A percentile compares a stretch with the other conserved stretches of the same genome.
Evolutionary conservation across 169 alveolate species (phyloP).

Genomic region (Eimeria maxima): DNA sequence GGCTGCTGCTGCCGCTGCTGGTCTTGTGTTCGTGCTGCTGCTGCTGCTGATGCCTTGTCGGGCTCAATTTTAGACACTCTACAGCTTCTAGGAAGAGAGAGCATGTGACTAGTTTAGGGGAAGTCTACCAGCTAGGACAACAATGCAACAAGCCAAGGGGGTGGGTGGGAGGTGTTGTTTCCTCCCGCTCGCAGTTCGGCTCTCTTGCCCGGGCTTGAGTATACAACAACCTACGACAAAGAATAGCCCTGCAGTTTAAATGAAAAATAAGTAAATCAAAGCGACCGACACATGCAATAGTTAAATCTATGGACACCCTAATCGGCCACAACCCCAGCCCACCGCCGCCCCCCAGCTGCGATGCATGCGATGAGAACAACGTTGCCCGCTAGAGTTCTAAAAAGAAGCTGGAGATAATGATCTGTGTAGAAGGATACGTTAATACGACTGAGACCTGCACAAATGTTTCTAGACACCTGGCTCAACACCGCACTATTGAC

Average conservation of each 20-base stretch:
- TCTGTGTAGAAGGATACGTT: background rate
- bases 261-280: conserved; percentile 33
- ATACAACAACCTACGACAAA: background rate
- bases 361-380: conserved; percentile 7
- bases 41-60: conserved; percentile 10
- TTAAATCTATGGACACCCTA: background rate
- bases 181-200: background rate
- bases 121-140: conserved; percentile 52
- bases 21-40: background rate
- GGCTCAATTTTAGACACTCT: conserved; percentile 10
- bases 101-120: background rate
- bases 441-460: background rate
- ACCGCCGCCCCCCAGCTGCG: conserved; percentile 46
- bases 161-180: conserved; percentile 34
- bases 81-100: background rate
- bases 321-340: conserved; percentile 16
- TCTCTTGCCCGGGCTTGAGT: background rate
- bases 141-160: conserved; percentile 5
- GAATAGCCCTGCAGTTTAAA: background rate
- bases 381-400: background rate
- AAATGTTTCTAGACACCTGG: background rate
- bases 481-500: background rate
- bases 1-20: conserved; percentile 45
- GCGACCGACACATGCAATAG: background rate
- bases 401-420: no score